These are phyloP conservation scores for Trichomonascus vanleenenianus DNA, from an alignment of 805 yeast species.

Conservation along the genomic window DNA sequence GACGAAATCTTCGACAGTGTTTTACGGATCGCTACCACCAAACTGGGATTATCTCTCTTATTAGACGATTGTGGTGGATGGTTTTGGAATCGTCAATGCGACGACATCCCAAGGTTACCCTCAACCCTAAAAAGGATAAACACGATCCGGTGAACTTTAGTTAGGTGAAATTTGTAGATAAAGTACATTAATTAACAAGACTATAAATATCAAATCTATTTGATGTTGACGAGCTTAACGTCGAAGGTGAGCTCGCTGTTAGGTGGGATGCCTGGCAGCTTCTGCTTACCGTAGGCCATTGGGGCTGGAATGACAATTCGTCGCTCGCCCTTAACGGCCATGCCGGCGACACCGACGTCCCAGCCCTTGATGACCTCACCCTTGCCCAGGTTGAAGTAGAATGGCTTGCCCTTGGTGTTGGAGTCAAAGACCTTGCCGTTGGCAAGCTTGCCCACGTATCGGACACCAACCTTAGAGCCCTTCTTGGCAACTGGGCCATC, in stretches of 20 bases:
- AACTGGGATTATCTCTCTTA: no score
- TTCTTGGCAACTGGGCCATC: constrained; percentile 81
- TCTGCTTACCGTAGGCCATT: constrained; percentile 92
- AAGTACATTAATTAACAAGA: background rate
- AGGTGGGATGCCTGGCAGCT: constrained; percentile 95
- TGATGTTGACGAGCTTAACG: constrained; percentile 84
- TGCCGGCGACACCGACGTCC: constrained; percentile 98
- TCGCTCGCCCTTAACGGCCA: constrained; percentile 99
- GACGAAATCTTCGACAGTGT: no score
- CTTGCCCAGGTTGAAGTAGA: constrained; percentile 80
- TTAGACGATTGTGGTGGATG: no score
- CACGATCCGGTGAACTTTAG: no score
- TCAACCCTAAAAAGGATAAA: no score
- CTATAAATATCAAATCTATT: constrained; percentile 36
- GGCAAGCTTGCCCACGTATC: constrained; percentile 96
- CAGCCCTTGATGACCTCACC: constrained; percentile 99
- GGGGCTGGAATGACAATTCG: constrained; percentile 92
- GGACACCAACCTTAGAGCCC: constrained; percentile 87
- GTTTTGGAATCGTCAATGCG: no score
- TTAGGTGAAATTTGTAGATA: no score
- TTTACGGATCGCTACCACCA: no score
- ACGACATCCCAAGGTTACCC: no score
- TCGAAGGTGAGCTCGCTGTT: constrained; percentile 95
- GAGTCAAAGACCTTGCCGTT: constrained; percentile 96
- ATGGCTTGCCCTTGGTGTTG: constrained; percentile 96